A percentile compares a stretch with the other conserved stretches of the same genome.
Conservation (phyloP, 2,329 filamentous ascomycete species). For the Fusarium austroafricanum region DNA sequence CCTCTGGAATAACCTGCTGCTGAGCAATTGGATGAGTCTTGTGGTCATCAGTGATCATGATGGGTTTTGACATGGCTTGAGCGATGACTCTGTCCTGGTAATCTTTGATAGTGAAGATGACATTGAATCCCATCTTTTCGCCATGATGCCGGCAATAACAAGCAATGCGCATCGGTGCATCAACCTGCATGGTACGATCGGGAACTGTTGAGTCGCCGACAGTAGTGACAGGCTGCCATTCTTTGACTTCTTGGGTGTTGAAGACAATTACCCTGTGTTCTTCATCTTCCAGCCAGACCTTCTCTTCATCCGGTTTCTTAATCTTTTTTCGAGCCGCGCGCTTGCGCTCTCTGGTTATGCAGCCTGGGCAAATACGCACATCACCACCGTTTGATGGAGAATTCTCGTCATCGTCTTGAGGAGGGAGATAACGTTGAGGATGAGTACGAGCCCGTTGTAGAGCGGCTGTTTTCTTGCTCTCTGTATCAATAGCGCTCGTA, state of each 20-base stretch:
- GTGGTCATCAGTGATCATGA: slow-evolving; percentile 98
- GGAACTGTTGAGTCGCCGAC: slow-evolving; percentile 60
- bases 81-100: slow-evolving; percentile 79
- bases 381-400: slow-evolving; percentile 91
- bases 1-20: slow-evolving; percentile 47
- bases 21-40: slow-evolving; percentile 74
- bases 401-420: slow-evolving; percentile 69
- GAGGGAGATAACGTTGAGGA: slow-evolving; percentile 52
- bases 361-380: slow-evolving; percentile 91
- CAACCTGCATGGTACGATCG: slow-evolving; percentile 77
- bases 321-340: slow-evolving; percentile 91
- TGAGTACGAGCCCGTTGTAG: slow-evolving; percentile 65
- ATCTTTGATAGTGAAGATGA: slow-evolving; percentile 96
- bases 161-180: slow-evolving; percentile 93
- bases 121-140: slow-evolving; percentile 90
- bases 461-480: slow-evolving; percentile 73
- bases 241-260: slow-evolving; percentile 88
- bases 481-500: slow-evolving; percentile 88
- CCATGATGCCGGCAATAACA: slow-evolving; percentile 97
- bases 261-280: slow-evolving; percentile 87
- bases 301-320: slow-evolving; percentile 92
- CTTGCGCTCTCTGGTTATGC: slow-evolving; percentile 91
- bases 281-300: slow-evolving; percentile 85
- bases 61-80: slow-evolving; percentile 86
- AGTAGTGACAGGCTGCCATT: slow-evolving; percentile 76